Evolutionary conservation across 2,329 filamentous ascomycete genomes (phyloP), one percentile per base, ranked within the genome.

Genomic region (Fusarium sp.): DNA sequence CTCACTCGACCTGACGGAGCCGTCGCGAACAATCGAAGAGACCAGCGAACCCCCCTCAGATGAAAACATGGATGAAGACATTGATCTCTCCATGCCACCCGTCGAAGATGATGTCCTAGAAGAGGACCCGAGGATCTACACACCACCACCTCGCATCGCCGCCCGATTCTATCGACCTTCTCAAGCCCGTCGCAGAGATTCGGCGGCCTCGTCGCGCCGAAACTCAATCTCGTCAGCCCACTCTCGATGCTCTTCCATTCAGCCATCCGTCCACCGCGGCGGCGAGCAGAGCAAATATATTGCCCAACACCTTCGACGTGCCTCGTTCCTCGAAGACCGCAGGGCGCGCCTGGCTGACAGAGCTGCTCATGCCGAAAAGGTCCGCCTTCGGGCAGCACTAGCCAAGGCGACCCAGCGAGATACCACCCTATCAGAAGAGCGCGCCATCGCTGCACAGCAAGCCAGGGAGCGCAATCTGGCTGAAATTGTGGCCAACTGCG

Each of bases 351-450:
- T 96, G 20, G 93, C 94, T 64, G 93, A 95, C 81, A 88, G 93
- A 65, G 94, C 94, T 31, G 93, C 93, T 9, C 93, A 96, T 82
- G 94, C 93, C 24, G 94, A 96, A 82, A 94, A 95, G 80, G 94
- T 96, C 18, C 91, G 94, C 61, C 83, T 94, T 70, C 89, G 93
- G 38, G 93, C 93, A 50, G 93, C 93, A 11, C 82, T 93, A 66
- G 93, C 91, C 69, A 95, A 94, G 82, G 91, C 93, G 4, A 87
- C 90, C 8, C 89, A 91, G 3, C 86, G 88, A 22, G 90, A 92
- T 74, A 89, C 85, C 35, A 90, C 89, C 3, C 87, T 91, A 64
- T 93, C 91, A 52, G 93, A 96, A 80, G 93, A 95, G 82, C 88
- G 92, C 60, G 93, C 93, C 5, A 84, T 95, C 67, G 94, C 94